Conservation (phyloP, 2,329 filamentous ascomycete species). For the Penicillium nordicum region DNA sequence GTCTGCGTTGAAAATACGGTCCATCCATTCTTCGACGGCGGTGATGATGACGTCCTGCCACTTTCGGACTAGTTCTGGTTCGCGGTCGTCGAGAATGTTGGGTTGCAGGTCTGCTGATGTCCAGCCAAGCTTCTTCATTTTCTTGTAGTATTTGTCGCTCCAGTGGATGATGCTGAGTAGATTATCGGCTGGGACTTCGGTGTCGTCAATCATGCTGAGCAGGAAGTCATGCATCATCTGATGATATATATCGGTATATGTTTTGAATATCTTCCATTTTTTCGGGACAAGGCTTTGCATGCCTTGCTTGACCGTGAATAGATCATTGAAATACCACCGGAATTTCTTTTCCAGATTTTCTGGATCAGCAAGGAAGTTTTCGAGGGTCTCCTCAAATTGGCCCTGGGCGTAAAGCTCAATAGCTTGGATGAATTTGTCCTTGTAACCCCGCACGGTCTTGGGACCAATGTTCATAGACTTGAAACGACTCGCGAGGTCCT, state of each 20-base stretch:
- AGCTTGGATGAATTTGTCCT: constrained; percentile 85
- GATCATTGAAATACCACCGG: constrained; percentile 97
- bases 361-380: constrained; percentile 79
- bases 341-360: constrained; percentile 79
- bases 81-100: constrained; percentile 85
- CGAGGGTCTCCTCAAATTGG: constrained; percentile 68
- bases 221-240: constrained; percentile 93
- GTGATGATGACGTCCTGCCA: constrained; percentile 94
- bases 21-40: constrained; percentile 96
- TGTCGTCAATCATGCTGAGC: constrained; percentile 75
- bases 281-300: constrained; percentile 90
- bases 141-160: constrained; percentile 92
- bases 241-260: constrained; percentile 89
- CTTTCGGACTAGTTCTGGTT: constrained; percentile 84
- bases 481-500: constrained; percentile 88
- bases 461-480: constrained; percentile 93
- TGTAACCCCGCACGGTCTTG: constrained; percentile 90
- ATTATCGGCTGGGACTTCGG: constrained; percentile 78
- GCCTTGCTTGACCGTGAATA: constrained; percentile 89
- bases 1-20: constrained; percentile 82
- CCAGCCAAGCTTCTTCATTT: constrained; percentile 89
- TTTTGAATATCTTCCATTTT: constrained; percentile 93
- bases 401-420: constrained; percentile 70
- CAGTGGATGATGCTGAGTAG: constrained; percentile 91
- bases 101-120: constrained; percentile 71